These are phyloP conservation scores for Epichloe hybrida DNA, from an alignment of 2,329 filamentous ascomycete species.

Conservation along the genomic window DNA sequence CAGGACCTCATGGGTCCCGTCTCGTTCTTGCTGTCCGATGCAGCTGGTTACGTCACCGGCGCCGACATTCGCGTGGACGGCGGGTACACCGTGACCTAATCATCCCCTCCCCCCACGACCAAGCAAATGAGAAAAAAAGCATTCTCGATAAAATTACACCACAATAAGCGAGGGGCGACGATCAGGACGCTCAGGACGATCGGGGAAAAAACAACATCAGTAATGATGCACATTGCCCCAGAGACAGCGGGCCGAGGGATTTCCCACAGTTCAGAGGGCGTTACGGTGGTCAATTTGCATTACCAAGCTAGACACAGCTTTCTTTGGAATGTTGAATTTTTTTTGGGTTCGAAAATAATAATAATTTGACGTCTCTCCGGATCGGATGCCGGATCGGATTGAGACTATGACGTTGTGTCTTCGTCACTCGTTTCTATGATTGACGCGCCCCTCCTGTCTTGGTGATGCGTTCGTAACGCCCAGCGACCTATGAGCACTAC, in stretches of 20 bases:
- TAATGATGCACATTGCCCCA: background rate
- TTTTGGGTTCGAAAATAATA: no score
- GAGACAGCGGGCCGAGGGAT: background rate
- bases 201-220: background rate
- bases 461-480: no score
- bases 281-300: background rate
- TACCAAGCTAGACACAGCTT: background rate
- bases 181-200: background rate
- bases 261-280: background rate
- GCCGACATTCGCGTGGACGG: constrained; percentile 74
- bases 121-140: no score
- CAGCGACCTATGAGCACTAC: no score
- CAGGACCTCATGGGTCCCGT: constrained; percentile 91
- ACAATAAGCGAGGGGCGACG: background rate
- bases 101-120: background rate
- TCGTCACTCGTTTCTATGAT: no score
- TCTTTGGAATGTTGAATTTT: background rate
- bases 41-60: constrained; percentile 56
- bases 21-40: constrained; percentile 72
- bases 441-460: no score
- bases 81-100: constrained; percentile 70
- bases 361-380: no score
- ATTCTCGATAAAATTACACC: background rate
- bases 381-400: no score
- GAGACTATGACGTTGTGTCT: no score